Percentiles rank a stretch among this genome's conserved stretches.
Evolutionary conservation across 257 asterid species (phyloP).

Genomic region (Primulina eburnea): DNA sequence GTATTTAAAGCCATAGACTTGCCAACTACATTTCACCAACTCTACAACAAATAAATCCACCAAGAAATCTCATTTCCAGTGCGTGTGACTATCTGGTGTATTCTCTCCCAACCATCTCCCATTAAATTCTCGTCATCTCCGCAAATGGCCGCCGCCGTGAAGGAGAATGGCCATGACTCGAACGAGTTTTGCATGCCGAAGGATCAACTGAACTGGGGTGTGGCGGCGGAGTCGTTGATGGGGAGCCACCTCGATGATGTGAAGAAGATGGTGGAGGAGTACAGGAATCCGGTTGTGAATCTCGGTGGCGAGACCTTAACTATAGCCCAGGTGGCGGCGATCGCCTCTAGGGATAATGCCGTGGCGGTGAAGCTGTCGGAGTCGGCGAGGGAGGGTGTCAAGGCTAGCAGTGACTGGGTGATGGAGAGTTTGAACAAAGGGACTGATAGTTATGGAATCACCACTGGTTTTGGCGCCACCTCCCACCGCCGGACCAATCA

Average conservation of each 20-base stretch:
- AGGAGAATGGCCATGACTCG: neutral
- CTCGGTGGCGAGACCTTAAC: constrained; percentile 15
- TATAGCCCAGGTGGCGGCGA: constrained; percentile 15
- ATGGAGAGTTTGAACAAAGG: constrained; percentile 19
- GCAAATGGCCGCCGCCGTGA: neutral
- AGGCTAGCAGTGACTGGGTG: constrained; percentile 21
- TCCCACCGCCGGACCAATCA: constrained; percentile 17
- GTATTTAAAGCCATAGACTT: neutral
- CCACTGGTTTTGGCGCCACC: constrained; percentile 19
- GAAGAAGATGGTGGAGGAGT: constrained; percentile 13
- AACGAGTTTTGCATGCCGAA: neutral
- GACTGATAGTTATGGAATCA: constrained; percentile 17
- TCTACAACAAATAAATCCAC: neutral
- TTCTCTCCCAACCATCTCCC: neutral
- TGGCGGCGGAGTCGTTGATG: constrained; percentile 10
- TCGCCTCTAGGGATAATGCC: constrained; percentile 8
- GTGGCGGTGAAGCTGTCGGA: constrained; percentile 18
- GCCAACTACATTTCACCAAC: neutral
- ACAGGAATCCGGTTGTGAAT: constrained; percentile 11
- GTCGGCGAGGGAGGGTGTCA: constrained; percentile 9
- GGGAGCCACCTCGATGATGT: constrained; percentile 18
- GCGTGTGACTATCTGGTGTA: neutral
- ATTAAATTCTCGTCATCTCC: constrained; percentile 1
- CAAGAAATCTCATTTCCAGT: neutral
- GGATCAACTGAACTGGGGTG: constrained; percentile 13